Evolutionary conservation across 345 rosid species (phyloP), one percentile per base, ranked within the genome.

Genomic region (Psidium guajava): DNA sequence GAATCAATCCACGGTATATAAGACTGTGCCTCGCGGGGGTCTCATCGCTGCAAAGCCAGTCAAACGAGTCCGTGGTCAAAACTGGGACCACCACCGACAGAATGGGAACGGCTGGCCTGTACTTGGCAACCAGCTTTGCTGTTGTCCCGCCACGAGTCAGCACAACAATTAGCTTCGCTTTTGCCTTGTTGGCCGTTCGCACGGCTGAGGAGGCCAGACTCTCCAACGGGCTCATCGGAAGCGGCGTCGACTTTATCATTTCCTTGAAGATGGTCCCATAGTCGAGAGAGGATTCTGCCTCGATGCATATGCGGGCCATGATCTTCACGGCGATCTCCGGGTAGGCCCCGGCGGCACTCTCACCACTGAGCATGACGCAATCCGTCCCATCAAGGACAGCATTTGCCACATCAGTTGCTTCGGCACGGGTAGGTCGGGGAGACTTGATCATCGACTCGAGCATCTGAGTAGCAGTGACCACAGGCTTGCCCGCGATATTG

Each of bases 391-490:
- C 87, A 69, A 86, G 87, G 59, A 86, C 87, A 22, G 87, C 85
- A 47, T 86, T 86, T 14, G 87, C 87, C 82, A 86, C 87, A 22
- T 86, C 87, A 42, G 87, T 86, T 82, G 87, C 87, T 75, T 86
- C 87, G 3, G 87, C 87, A 44, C 87, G 75, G 44, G 87, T 86
- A 14, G 87, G 87, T 8, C 87, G 69, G 42, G 87, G 87, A 40
- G 87, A 86, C 85, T 86, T 86, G 87, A 86, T 86, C 87, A 86
- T 82, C 5, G 87, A 86, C 87, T 86, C 87, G 8, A 86, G 87
- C 87, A 86, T 86, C 84, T 86, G 87, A 73, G 87, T 86, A 24
- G 87, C 87, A 22, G 87, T 86, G 47, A 86, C 87, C 58, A 86
- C 87, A 49, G 87, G 85, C 73, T 86, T 86, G 84, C 87, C 87